Conservation (phyloP, 805 yeast genomes). For the Teunomyces funiuensis region DNA sequence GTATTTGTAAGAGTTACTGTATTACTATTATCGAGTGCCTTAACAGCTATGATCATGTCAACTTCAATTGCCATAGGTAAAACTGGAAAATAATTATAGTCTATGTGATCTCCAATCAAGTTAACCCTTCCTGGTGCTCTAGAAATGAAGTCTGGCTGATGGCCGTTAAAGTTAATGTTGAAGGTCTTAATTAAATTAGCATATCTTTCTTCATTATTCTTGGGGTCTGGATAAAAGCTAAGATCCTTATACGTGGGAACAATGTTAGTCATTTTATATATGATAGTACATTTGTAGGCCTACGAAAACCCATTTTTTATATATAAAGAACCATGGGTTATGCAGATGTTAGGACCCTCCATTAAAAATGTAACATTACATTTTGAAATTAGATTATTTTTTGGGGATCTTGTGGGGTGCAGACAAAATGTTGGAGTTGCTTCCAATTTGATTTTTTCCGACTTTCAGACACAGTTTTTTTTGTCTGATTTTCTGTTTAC, state of each 20-base stretch:
- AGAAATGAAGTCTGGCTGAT: conserved; percentile 46
- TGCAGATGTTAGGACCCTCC: background rate
- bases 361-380: conserved; percentile 8
- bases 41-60: conserved; percentile 59
- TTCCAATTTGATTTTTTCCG: background rate
- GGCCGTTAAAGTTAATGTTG: conserved; percentile 17
- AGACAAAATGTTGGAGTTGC: background rate
- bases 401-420: background rate
- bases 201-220: conserved; percentile 27
- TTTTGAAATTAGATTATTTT: background rate
- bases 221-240: conserved; percentile 34
- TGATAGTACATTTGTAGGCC: background rate
- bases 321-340: background rate
- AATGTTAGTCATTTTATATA: conserved; percentile 2
- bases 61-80: conserved; percentile 72
- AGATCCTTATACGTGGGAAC: conserved; percentile 38
- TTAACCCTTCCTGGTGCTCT: conserved; percentile 79
- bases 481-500: too few relatives aligned
- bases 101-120: conserved; percentile 74
- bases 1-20: conserved; percentile 31
- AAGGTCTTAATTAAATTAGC: conserved; percentile 23
- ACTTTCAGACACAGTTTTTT: background rate
- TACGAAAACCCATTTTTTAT: background rate
- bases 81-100: conserved; percentile 64
- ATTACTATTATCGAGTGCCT: conserved; percentile 16